These are phyloP conservation scores for Raphanus hybrid DNA, from an alignment of 441 rosid species.

Conservation along the genomic window DNA sequence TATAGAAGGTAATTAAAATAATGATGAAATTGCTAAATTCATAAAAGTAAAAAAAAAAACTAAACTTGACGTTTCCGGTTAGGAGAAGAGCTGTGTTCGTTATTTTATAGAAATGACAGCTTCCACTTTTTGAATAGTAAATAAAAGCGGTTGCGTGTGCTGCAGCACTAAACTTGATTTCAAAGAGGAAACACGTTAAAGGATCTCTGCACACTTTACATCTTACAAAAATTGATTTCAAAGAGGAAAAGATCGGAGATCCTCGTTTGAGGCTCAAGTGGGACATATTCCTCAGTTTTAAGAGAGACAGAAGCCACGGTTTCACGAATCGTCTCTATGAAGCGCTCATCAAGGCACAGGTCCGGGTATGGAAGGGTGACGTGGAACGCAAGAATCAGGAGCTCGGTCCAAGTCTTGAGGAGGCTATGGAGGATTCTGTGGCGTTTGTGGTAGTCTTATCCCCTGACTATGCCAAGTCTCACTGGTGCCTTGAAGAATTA, in stretches of 20 bases:
- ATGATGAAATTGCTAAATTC: background rate
- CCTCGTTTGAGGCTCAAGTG: slow-evolving; percentile 43
- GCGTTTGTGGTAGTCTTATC: slow-evolving; percentile 46
- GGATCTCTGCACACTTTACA: slow-evolving; percentile 19
- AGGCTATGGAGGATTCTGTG: slow-evolving; percentile 50
- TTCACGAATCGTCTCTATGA: slow-evolving; percentile 45
- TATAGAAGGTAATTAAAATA: slow-evolving; percentile 17
- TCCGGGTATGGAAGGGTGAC: slow-evolving; percentile 47
- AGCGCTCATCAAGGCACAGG: slow-evolving; percentile 31
- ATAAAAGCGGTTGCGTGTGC: slow-evolving; percentile 1
- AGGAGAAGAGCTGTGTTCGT: background rate
- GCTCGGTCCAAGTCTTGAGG: slow-evolving; percentile 37
- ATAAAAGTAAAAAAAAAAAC: no score
- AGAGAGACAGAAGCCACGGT: slow-evolving; percentile 47
- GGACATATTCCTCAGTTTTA: slow-evolving; percentile 67
- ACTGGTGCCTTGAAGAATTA: slow-evolving; percentile 50
- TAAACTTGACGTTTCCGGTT: no score
- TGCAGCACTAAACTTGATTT: background rate
- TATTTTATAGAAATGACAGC: background rate
- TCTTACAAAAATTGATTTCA: slow-evolving; percentile 7
- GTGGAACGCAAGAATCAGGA: slow-evolving; percentile 38
- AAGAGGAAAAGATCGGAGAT: slow-evolving; percentile 18
- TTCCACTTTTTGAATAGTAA: background rate
- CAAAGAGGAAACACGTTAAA: slow-evolving; percentile 1
- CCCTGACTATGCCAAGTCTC: slow-evolving; percentile 44